Evolutionary conservation across 805 yeast species (phyloP).

Genomic region (Wickerhamiella sergipiensis): DNA sequence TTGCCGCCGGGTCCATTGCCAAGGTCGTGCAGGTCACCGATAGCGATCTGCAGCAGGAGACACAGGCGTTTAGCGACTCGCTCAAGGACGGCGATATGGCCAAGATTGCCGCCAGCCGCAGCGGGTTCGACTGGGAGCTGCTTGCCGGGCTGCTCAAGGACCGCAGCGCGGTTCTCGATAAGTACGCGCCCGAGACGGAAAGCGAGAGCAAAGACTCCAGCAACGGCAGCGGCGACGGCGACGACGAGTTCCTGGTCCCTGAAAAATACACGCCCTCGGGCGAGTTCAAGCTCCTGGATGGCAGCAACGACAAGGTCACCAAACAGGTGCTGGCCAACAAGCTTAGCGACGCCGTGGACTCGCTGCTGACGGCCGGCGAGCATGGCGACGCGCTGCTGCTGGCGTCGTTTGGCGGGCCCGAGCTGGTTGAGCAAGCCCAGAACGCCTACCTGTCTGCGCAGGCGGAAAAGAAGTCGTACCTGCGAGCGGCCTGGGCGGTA

Average conservation of each 20-base stretch:
- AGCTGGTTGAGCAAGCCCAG: constrained; percentile 51
- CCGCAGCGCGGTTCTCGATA: constrained; percentile 19
- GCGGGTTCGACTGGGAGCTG: constrained; percentile 25
- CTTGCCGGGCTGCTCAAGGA: constrained; percentile 18
- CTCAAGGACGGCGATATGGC: constrained; percentile 27
- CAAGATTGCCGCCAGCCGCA: constrained; percentile 10
- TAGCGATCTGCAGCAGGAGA: constrained; percentile 11
- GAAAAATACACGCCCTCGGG: constrained; percentile 21
- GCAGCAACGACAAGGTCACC: constrained; percentile 26
- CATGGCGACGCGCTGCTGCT: constrained; percentile 71
- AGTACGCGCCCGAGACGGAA: constrained; percentile 9
- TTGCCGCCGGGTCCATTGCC: constrained; percentile 27
- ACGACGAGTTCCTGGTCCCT: constrained; percentile 23
- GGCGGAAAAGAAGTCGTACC: constrained; percentile 38
- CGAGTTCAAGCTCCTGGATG: constrained; percentile 21
- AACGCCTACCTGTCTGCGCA: constrained; percentile 54
- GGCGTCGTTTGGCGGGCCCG: constrained; percentile 42
- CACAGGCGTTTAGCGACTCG: constrained; percentile 38
- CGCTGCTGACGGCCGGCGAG: constrained; percentile 47
- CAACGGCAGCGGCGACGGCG: constrained; percentile 21
- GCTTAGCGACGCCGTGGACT: constrained; percentile 49
- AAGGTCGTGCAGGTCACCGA: constrained; percentile 29
- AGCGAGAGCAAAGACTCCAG: constrained; percentile 28
- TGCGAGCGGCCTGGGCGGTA: constrained; percentile 62
- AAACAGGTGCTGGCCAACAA: constrained; percentile 48